Conservation (phyloP, 2,329 filamentous ascomycete genomes). For the Apiospora pterosperma region DNA sequence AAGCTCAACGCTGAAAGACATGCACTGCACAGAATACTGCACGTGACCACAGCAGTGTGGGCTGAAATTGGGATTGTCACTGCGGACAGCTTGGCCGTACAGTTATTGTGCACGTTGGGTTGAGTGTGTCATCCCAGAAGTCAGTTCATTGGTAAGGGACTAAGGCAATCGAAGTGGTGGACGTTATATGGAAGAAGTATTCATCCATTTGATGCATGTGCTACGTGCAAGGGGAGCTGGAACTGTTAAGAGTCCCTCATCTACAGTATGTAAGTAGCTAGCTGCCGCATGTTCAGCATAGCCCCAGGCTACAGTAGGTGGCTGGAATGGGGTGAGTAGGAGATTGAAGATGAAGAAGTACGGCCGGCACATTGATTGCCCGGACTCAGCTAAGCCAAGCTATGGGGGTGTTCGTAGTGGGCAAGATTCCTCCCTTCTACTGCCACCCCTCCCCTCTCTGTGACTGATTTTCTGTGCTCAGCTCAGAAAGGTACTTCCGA, state of each 20-base stretch:
- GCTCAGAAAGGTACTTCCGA: not conserved
- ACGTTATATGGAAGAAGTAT: not conserved
- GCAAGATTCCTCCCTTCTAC: not conserved
- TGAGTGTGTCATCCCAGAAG: not conserved
- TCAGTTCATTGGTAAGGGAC: not conserved
- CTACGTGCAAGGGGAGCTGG: not conserved
- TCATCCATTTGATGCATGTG: no score
- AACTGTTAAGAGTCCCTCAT: not conserved
- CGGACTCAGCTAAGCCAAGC: not conserved
- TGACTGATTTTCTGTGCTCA: not conserved
- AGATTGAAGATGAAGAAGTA: not conserved
- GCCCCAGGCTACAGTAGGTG: not conserved
- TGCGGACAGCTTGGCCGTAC: not conserved
- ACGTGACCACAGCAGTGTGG: not conserved
- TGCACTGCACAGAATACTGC: not conserved
- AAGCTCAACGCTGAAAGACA: not conserved
- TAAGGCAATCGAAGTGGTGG: not conserved
- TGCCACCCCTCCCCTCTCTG: not conserved
- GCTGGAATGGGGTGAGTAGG: not conserved
- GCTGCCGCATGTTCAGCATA: not conserved
- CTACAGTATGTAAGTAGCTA: not conserved
- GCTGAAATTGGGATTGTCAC: not conserved
- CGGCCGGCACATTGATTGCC: not conserved
- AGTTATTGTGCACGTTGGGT: not conserved
- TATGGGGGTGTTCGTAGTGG: not conserved